These are phyloP conservation scores for Jatropha podagrica DNA, from an alignment of 441 rosid species.

Conservation along the genomic window DNA sequence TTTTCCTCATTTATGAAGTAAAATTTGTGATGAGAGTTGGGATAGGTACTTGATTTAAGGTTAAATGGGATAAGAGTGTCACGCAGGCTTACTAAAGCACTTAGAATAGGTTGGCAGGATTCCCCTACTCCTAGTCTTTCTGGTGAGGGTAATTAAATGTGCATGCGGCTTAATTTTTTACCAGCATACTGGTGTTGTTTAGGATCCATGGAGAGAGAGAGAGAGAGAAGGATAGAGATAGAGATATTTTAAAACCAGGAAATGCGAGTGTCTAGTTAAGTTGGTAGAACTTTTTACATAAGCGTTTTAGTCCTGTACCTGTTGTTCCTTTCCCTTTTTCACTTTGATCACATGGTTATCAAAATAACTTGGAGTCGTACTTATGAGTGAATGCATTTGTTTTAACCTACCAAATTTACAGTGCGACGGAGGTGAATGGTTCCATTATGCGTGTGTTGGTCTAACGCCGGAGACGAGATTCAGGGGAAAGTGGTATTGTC, in stretches of 20 bases:
- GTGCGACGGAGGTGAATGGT: constrained; percentile 99
- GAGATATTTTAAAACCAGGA: not conserved
- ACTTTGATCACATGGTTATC: not conserved
- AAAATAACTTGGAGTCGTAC: not conserved
- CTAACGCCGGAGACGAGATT: constrained; percentile 96
- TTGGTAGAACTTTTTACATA: not conserved
- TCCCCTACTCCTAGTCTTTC: not conserved
- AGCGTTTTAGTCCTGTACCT: not conserved
- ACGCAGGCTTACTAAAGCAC: not conserved
- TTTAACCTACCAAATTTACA: constrained; percentile 22
- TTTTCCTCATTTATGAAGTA: not conserved
- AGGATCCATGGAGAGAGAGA: not conserved
- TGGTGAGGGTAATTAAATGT: not conserved
- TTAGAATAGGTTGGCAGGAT: not conserved
- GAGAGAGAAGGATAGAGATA: no score
- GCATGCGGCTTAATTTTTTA: not conserved
- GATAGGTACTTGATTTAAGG: not conserved
- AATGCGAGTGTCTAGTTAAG: not conserved
- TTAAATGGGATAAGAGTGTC: not conserved
- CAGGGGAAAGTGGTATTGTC: constrained; percentile 98
- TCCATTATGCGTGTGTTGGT: constrained; percentile 94
- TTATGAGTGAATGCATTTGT: not conserved
- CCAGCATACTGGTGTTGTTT: not conserved
- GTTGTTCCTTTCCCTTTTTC: no score
- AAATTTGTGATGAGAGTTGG: not conserved